Evolutionary conservation across 306 rosid species (phyloP).

Genomic region (Quercus alba): DNA sequence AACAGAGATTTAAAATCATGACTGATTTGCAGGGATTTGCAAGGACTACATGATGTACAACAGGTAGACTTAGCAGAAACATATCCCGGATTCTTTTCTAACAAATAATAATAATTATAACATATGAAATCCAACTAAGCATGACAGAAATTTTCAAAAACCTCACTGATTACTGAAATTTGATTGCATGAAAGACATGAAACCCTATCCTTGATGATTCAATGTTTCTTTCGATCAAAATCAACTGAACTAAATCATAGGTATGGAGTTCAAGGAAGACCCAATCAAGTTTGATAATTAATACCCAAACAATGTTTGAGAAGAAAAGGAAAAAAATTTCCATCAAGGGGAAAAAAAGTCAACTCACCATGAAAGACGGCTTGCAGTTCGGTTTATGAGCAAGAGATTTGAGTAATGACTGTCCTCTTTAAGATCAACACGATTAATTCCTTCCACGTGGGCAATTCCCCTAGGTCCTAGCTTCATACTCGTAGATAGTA

Average conservation of each 20-base stretch:
- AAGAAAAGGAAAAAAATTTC: neutral
- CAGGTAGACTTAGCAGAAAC: neutral
- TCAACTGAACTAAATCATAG: neutral
- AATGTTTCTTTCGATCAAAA: slow-evolving; percentile 5
- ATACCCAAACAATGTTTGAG: neutral
- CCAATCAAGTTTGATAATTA: neutral
- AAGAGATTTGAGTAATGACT: slow-evolving; percentile 59
- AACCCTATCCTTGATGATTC: slow-evolving; percentile 2
- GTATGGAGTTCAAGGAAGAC: neutral
- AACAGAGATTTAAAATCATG: neutral
- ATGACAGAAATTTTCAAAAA: neutral
- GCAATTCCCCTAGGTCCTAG: slow-evolving; percentile 73
- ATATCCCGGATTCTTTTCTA: neutral
- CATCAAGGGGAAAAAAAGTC: neutral
- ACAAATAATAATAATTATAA: neutral
- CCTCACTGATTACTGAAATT: neutral
- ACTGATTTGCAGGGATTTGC: neutral
- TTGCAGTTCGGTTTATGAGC: slow-evolving; percentile 90
- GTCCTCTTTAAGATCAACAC: slow-evolving; percentile 57
- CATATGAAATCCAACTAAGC: neutral
- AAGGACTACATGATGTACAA: neutral
- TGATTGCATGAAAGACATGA: slow-evolving; percentile 2
- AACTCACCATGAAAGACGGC: slow-evolving; percentile 81
- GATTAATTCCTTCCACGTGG: slow-evolving; percentile 59
- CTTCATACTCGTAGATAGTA: slow-evolving; percentile 70